These are phyloP conservation scores for Pseudogymnoascus sp. DNA, from an alignment of 2,329 filamentous ascomycete species.

Conservation along the genomic window DNA sequence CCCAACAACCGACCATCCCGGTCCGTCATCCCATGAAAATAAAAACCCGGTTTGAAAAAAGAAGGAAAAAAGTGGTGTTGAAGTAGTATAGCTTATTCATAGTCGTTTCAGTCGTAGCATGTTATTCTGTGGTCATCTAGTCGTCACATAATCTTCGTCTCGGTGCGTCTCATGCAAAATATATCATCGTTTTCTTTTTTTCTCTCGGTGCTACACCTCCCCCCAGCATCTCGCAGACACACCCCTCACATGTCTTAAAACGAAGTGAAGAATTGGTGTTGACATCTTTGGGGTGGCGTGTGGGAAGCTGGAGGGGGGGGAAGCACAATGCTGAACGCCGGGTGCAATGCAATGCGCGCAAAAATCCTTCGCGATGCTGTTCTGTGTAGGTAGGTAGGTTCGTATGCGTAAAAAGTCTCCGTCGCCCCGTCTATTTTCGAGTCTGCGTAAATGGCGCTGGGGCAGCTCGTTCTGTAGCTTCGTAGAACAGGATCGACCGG, in stretches of 20 bases:
- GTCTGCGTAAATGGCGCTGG: neutral
- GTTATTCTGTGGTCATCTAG: neutral
- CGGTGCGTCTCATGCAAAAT: neutral
- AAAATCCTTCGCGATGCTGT: neutral
- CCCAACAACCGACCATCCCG: neutral
- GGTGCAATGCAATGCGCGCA: neutral
- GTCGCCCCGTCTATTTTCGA: neutral
- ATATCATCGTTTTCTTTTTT: neutral
- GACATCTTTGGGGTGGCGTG: neutral
- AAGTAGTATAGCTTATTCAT: neutral
- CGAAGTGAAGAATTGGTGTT: neutral
- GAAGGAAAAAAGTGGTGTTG: neutral
- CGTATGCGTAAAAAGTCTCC: neutral
- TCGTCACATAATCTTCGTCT: neutral
- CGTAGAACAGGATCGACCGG: neutral
- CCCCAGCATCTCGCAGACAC: neutral
- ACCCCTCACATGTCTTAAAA: neutral
- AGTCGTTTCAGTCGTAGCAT: neutral
- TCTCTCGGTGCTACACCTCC: neutral
- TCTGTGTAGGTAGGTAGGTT: neutral
- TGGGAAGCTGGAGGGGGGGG: neutral
- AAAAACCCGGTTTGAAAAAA: neutral
- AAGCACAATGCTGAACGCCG: constrained; percentile 1
- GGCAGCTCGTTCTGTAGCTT: neutral
- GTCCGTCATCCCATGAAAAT: neutral